Percentiles rank a stretch among this genome's conserved stretches.
These are phyloP conservation scores for Rhizophagus sp. DNA, from an alignment of 192 early-diverging fungal species.

Conservation along the genomic window DNA sequence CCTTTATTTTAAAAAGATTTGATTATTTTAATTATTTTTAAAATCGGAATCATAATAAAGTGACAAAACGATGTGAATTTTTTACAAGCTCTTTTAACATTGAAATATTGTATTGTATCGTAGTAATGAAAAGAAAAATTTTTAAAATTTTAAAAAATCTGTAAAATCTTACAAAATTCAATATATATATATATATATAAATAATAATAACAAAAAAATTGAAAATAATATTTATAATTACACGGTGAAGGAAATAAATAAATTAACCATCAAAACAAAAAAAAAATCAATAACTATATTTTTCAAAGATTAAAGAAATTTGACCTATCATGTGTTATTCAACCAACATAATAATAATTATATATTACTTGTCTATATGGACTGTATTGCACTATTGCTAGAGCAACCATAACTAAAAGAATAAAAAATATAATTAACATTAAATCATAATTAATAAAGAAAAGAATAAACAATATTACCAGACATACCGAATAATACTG, in stretches of 20 bases:
- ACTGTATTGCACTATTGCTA: constrained; percentile 2
- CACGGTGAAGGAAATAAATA: background rate
- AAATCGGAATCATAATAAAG: no score
- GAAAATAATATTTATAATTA: background rate
- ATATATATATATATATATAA: background rate
- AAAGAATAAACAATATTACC: background rate
- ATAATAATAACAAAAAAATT: no score
- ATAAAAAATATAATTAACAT: background rate
- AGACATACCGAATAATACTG: constrained; percentile 44
- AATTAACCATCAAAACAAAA: background rate
- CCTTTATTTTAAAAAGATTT: no score
- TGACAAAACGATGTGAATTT: no score
- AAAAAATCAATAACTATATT: background rate
- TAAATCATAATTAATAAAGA: background rate
- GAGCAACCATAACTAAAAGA: constrained; percentile 17
- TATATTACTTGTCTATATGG: background rate
- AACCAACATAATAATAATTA: background rate
- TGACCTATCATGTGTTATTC: background rate
- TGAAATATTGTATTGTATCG: no score
- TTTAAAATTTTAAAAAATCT: no score
- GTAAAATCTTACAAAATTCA: background rate
- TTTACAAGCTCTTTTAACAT: no score
- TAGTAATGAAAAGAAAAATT: no score
- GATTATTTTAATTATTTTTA: no score
- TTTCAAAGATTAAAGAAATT: background rate